These are phyloP conservation scores for Stylosanthes scabra DNA, from an alignment of 331 rosid genomes.

Conservation along the genomic window DNA sequence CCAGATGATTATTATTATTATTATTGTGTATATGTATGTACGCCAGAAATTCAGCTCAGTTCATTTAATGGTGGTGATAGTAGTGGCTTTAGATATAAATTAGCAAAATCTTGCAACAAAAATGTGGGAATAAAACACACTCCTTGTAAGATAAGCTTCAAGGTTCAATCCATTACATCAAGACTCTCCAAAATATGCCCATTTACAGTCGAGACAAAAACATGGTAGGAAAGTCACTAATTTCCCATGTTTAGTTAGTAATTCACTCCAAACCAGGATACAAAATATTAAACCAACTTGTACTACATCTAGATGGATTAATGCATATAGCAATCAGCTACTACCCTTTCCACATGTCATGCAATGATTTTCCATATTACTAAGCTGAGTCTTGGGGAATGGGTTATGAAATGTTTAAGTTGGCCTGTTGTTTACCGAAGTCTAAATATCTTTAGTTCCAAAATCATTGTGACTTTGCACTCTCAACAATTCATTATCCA, in stretches of 20 bases:
- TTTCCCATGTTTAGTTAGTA: slow-evolving; percentile 8
- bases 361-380: slow-evolving; percentile 18
- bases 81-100: slow-evolving; percentile 11
- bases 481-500: slow-evolving; percentile 16
- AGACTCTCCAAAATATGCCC: slow-evolving; percentile 27
- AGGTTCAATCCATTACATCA: slow-evolving; percentile 20
- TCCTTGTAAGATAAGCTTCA: slow-evolving; percentile 6
- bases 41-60: slow-evolving; percentile 25
- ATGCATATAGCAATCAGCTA: slow-evolving; percentile 32
- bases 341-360: slow-evolving; percentile 28
- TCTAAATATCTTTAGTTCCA: not conserved
- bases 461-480: slow-evolving; percentile 16
- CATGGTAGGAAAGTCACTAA: slow-evolving; percentile 6
- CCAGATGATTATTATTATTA: slow-evolving; percentile 36
- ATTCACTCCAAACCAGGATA: slow-evolving; percentile 29
- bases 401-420: not conserved
- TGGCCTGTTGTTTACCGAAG: slow-evolving; percentile 10
- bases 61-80: slow-evolving; percentile 29
- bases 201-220: slow-evolving; percentile 16
- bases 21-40: slow-evolving; percentile 39
- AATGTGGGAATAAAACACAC: slow-evolving; percentile 20
- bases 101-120: slow-evolving; percentile 24
- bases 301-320: slow-evolving; percentile 9
- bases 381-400: slow-evolving; percentile 22
- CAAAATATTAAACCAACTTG: not conserved